Evolutionary conservation across 768 basidiomycete species (phyloP), one percentile per base, ranked within the genome.

Genomic region (Clitopilus hobsonii): DNA sequence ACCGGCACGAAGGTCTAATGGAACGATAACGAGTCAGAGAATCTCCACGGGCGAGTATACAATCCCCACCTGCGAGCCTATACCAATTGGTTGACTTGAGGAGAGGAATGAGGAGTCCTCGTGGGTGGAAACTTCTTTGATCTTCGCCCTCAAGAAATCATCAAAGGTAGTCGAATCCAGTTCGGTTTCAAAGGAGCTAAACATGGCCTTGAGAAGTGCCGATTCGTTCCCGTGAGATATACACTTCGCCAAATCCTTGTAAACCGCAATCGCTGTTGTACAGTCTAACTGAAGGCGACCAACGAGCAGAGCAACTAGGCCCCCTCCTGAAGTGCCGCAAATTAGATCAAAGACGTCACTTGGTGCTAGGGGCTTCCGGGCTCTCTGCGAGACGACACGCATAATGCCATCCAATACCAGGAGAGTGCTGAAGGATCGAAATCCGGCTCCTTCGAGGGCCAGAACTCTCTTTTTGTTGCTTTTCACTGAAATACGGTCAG

Each of bases 341-440:
- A 69, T 63, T 14, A 68, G 54, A 54, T 68, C 68, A 55, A 69
- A 69, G 26, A 68, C 56, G 27, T 69, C 60, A 54, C 61, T 66
- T 30, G 68, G 68, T n/a, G 54, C 55, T 32, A 63, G 57, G 14
- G 28, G 8, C 22, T 56, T 56, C 27, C 63, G 58, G n/a, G 60
- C 58, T 47, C 61, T 54, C 11, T 55, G 38, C 10, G 58, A 53
- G 2, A 60, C 62, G 3, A 49, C 53, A 27, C 61, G 58, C 53
- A 64, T 65, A 36, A 69, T 57, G 23, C 54, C 54, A 28, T 68
- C 59, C 25, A 69, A 53, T 14, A 67, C 52, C 5, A 64, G 51
- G 24, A 69, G 60, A 28, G 57, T 61, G 5, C 59, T 62, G 20
- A 65, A 56, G 7, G 63, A 67, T 24, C 67, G 64, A 52, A 68